Percentiles rank a stretch among this genome's conserved stretches.
phyloP scores from a whole-genome alignment of 495 filamentous ascomycete genomes.

The Neurospora sp. region DNA sequence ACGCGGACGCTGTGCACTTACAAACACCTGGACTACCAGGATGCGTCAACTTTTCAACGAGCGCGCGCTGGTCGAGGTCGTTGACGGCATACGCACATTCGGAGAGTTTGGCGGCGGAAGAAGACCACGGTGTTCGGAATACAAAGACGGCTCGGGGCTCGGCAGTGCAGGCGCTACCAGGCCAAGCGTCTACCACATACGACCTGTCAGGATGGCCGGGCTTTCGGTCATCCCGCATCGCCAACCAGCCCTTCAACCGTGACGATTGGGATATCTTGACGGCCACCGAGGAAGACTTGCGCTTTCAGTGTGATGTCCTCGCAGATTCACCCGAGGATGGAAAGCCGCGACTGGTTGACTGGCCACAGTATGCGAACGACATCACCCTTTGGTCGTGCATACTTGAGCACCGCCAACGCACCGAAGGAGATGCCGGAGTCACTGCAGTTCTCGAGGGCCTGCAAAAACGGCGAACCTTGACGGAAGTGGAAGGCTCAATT shows the following conservation, averaged over 20 bases:
- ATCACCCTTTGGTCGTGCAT: constrained; percentile 56
- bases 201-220: neutral
- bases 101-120: neutral
- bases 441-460: constrained; percentile 22
- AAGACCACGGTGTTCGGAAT: neutral
- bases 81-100: neutral
- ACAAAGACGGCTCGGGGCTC: neutral
- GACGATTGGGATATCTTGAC: constrained; percentile 17
- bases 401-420: constrained; percentile 49
- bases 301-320: constrained; percentile 44
- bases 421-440: constrained; percentile 50
- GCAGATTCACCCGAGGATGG: constrained; percentile 9
- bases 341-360: constrained; percentile 45
- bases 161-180: neutral
- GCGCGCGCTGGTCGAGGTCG: neutral
- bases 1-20: neutral
- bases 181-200: constrained; percentile 8
- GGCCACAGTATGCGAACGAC: constrained; percentile 37
- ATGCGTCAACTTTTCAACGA: neutral
- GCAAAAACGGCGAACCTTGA: constrained; percentile 19
- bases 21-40: neutral
- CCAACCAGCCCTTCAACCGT: constrained; percentile 1
- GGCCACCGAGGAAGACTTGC: constrained; percentile 11
- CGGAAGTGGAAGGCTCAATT: constrained; percentile 14
- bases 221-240: neutral